Conservation (phyloP, 192 early-diverging fungal genomes). For the Umbelopsis sp. region DNA sequence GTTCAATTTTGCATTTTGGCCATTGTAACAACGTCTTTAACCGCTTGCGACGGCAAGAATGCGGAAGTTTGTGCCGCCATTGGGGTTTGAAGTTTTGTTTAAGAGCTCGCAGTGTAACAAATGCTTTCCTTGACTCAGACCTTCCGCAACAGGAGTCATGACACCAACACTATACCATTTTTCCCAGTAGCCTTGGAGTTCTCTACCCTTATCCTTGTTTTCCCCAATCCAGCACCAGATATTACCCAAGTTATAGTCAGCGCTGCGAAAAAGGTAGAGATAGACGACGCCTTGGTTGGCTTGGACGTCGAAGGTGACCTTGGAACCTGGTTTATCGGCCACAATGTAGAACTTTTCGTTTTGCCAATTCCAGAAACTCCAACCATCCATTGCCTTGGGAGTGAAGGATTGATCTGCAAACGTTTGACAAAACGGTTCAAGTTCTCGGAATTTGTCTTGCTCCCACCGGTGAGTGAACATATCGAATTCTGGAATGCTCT, state of each 20-base stretch:
- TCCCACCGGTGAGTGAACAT: constrained; percentile 23
- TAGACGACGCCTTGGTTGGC: constrained; percentile 20
- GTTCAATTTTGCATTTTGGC: neutral
- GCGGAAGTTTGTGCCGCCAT: constrained; percentile 19
- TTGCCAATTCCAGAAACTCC: constrained; percentile 22
- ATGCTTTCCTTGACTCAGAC: constrained; percentile 12
- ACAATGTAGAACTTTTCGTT: constrained; percentile 22
- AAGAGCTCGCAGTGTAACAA: constrained; percentile 14
- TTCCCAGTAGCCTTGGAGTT: constrained; percentile 22
- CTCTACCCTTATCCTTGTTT: neutral
- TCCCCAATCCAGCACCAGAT: constrained; percentile 24
- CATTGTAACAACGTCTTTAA: neutral
- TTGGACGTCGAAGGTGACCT: constrained; percentile 1
- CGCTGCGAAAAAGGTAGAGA: constrained; percentile 1
- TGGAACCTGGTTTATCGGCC: constrained; percentile 15
- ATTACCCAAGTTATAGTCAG: constrained; percentile 15
- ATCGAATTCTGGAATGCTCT: constrained; percentile 1
- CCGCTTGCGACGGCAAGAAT: constrained; percentile 22
- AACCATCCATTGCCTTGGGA: constrained; percentile 11
- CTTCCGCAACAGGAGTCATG: constrained; percentile 16
- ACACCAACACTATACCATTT: constrained; percentile 19
- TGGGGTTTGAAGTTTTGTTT: constrained; percentile 16
- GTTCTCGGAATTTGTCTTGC: constrained; percentile 9
- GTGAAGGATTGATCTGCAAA: constrained; percentile 14
- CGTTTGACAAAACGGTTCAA: constrained; percentile 12